These are phyloP conservation scores for Phytophthora tubulina DNA, from an alignment of 352 stramenopile genomes.

Conservation along the genomic window DNA sequence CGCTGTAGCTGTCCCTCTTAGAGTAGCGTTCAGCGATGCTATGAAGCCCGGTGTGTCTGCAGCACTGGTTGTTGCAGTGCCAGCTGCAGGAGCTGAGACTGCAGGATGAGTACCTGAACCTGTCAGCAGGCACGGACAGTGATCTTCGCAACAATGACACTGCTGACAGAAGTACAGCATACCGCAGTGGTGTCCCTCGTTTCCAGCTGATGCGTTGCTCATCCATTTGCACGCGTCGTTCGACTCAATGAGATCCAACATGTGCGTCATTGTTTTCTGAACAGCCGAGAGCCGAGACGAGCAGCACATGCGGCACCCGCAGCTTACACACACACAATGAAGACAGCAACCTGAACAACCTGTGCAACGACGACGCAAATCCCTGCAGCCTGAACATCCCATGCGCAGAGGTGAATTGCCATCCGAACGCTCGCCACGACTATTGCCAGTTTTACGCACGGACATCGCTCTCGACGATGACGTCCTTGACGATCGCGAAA, in stretches of 20 bases:
- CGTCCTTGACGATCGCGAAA: conserved; percentile 22
- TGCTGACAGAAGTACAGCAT: conserved; percentile 51
- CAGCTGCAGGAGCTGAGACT: neutral
- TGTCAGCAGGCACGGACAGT: conserved; percentile 50
- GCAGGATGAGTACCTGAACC: conserved; percentile 5
- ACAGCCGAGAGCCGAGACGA: conserved; percentile 61
- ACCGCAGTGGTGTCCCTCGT: conserved; percentile 39
- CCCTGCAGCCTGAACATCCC: conserved; percentile 70
- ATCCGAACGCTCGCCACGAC: conserved; percentile 13
- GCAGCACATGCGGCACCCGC: conserved; percentile 80
- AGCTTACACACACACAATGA: conserved; percentile 78
- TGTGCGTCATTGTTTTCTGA: conserved; percentile 66
- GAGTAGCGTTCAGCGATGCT: conserved; percentile 17
- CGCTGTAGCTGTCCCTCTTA: conserved; percentile 7
- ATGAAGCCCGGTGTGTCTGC: conserved; percentile 21
- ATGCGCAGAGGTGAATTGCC: conserved; percentile 56
- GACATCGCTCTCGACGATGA: conserved; percentile 34
- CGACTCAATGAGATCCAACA: conserved; percentile 67
- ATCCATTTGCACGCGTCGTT: conserved; percentile 73
- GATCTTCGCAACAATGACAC: conserved; percentile 51
- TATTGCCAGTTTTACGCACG: conserved; percentile 29
- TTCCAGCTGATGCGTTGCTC: conserved; percentile 30
- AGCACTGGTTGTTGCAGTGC: neutral
- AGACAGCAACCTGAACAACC: conserved; percentile 72
- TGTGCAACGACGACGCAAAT: conserved; percentile 68